Percentiles rank a stretch among this genome's conserved stretches.
Conservation (phyloP, 495 filamentous ascomycete species). For the Penicillium manginii region DNA sequence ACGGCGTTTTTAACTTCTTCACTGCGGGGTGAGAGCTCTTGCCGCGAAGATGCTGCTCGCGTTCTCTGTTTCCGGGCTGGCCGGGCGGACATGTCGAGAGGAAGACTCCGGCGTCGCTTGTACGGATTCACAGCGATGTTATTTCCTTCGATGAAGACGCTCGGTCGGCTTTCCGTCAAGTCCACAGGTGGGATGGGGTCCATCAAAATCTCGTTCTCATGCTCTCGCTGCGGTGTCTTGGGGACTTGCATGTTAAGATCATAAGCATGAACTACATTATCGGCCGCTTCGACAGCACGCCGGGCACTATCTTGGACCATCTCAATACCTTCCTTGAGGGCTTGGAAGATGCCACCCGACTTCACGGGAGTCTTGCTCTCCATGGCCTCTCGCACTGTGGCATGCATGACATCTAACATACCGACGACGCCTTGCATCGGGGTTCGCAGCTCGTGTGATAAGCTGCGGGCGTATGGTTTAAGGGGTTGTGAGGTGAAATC, state of each 20-base stretch:
- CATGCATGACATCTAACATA: slow-evolving; percentile 86
- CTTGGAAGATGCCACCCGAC: slow-evolving; percentile 60
- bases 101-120: slow-evolving; percentile 54
- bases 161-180: slow-evolving; percentile 37
- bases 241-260: slow-evolving; percentile 84
- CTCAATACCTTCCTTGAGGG: slow-evolving; percentile 74
- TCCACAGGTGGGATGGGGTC: slow-evolving; percentile 22
- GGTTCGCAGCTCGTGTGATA: slow-evolving; percentile 80
- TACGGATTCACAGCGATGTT: slow-evolving; percentile 51
- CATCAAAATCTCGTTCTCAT: slow-evolving; percentile 38
- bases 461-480: slow-evolving; percentile 75
- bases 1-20: slow-evolving; percentile 53
- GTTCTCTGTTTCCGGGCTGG: slow-evolving; percentile 45
- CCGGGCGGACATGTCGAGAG: slow-evolving; percentile 37
- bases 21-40: slow-evolving; percentile 53
- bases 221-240: slow-evolving; percentile 55
- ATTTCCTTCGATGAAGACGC: slow-evolving; percentile 48
- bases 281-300: slow-evolving; percentile 78
- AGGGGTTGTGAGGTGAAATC: slow-evolving; percentile 63
- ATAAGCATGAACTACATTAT: slow-evolving; percentile 87
- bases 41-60: slow-evolving; percentile 36
- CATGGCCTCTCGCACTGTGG: slow-evolving; percentile 72
- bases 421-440: slow-evolving; percentile 87
- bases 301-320: slow-evolving; percentile 80
- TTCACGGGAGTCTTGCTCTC: slow-evolving; percentile 55